These are phyloP conservation scores for Loxodes magnus DNA, from an alignment of 73 alveolate species.

Conservation along the genomic window DNA sequence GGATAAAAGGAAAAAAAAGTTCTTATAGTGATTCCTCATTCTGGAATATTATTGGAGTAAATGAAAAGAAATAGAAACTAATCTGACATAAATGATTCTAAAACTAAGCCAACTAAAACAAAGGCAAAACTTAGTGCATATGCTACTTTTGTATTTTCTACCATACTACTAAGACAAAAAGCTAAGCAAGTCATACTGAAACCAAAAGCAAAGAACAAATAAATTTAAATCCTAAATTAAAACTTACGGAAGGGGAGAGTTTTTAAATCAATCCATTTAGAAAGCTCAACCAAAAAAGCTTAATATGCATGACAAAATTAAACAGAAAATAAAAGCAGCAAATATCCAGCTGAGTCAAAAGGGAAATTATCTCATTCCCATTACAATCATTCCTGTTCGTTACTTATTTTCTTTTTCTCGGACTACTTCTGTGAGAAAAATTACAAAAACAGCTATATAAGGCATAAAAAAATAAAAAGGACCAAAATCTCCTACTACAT, in stretches of 20 bases:
- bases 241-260: slow-evolving; percentile 37
- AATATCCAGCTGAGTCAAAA: slow-evolving; percentile 51
- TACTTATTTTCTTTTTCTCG: slow-evolving; percentile 61
- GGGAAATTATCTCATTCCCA: slow-evolving; percentile 44
- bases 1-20: slow-evolving; percentile 29
- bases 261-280: slow-evolving; percentile 31
- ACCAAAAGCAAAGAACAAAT: slow-evolving; percentile 24
- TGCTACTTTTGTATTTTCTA: slow-evolving; percentile 30
- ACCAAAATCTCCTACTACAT: slow-evolving; percentile 56
- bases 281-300: slow-evolving; percentile 18
- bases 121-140: slow-evolving; percentile 39
- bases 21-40: slow-evolving; percentile 19
- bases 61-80: slow-evolving; percentile 19
- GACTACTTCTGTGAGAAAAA: slow-evolving; percentile 48
- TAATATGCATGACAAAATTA: slow-evolving; percentile 17
- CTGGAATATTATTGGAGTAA: slow-evolving; percentile 21
- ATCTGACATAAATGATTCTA: slow-evolving; percentile 31
- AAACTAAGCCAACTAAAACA: slow-evolving; percentile 24
- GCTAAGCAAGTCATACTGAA: slow-evolving; percentile 23
- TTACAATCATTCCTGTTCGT: slow-evolving; percentile 49
- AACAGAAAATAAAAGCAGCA: slow-evolving; percentile 17
- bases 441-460: slow-evolving; percentile 38
- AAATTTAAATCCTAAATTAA: too few relatives aligned
- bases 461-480: slow-evolving; percentile 56
- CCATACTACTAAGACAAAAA: slow-evolving; percentile 23